Base-by-base conservation (phyloP, 2,329 filamentous ascomycete genomes). In the Dryadomyces quercus-mongolicae region DNA sequence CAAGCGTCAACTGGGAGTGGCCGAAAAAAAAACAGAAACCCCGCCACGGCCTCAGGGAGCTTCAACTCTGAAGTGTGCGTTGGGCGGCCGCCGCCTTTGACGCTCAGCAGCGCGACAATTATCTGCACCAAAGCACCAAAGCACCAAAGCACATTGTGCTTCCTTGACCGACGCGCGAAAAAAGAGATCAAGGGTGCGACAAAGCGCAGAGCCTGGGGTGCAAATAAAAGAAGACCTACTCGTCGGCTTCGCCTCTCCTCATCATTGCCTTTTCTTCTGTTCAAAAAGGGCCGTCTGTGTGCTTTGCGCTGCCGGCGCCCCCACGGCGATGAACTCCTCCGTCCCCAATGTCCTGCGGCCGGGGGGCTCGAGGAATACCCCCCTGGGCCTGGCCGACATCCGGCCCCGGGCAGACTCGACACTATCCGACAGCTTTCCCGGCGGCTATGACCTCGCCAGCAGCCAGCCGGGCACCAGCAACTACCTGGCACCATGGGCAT, bases 401-500 rank as follows among this genome's bases (percentile, higher is more conserved):
- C 80, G 92, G 56, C 89, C 90, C 12, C 82, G 89, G 55, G 86
- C 87, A 60, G 88, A 95, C 65, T 91, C 87, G 51, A 84, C 80
- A 65, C 78, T 93, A 64, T 83, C 84, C 18, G 89, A 95, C 60
- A 81, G 82, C 51, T 73, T 79, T 15, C 75, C 82, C 45, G 84
- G 83, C 69, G 68, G 75, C 68, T 85, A 85, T 65, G 86, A 90
- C 63, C 74, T 82, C 52, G 80, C 81, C 59, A 80, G 81, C 65
- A 67, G 81, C 58, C 74, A 81, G 69, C 67, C 85, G 66, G 69
- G 87, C 66, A 94, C 92, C 59, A 95, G 89, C 74, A 96, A 92
- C 67, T 95, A 96, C 66, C 72, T 95, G 59, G 90, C 92, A 5
- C 91, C 92, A 0, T 98, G 93, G 89, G 86, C 90, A 15, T 84